phyloP scores from a whole-genome alignment of 805 yeast genomes.

The Lachancea mirantina region DNA sequence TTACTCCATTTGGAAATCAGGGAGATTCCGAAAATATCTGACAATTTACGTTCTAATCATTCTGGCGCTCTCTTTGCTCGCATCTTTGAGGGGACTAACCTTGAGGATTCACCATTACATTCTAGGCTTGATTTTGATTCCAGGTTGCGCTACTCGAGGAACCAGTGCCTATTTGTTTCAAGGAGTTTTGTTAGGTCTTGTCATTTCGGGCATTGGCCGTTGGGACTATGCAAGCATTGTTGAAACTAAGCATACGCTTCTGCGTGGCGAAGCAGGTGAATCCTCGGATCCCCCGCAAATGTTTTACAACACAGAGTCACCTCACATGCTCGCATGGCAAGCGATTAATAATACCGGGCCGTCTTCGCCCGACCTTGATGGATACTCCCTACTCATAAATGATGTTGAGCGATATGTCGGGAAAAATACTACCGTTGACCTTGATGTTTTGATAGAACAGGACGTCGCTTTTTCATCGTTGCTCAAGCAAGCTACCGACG shows the following conservation, averaged over 20 bases:
- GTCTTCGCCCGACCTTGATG: constrained; percentile 29
- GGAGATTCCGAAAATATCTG: constrained; percentile 55
- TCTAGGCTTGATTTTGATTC: constrained; percentile 65
- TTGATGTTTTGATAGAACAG: constrained; percentile 31
- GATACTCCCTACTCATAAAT: constrained; percentile 62
- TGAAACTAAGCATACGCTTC: constrained; percentile 61
- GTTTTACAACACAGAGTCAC: constrained; percentile 12
- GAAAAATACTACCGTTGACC: constrained; percentile 36
- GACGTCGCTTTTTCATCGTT: constrained; percentile 27
- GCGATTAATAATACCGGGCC: constrained; percentile 12
- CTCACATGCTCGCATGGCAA: constrained; percentile 27
- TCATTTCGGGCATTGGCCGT: constrained; percentile 75
- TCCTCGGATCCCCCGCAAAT: constrained; percentile 44
- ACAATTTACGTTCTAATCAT: constrained; percentile 44
- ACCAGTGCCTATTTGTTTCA: constrained; percentile 66
- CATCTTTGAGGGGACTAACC: constrained; percentile 56
- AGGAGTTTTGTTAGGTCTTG: constrained; percentile 75
- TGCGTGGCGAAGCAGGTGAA: constrained; percentile 67
- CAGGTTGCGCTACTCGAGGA: constrained; percentile 78
- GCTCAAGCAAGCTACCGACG: constrained; percentile 29
- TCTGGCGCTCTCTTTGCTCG: constrained; percentile 38
- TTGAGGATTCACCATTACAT: constrained; percentile 79
- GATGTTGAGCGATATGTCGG: constrained; percentile 76
- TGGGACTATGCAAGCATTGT: constrained; percentile 93
- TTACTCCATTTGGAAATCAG: constrained; percentile 70